Evolutionary conservation across 306 rosid genomes (phyloP), one percentile per base, ranked within the genome.

Genomic region (Casuarina equisetifolia): DNA sequence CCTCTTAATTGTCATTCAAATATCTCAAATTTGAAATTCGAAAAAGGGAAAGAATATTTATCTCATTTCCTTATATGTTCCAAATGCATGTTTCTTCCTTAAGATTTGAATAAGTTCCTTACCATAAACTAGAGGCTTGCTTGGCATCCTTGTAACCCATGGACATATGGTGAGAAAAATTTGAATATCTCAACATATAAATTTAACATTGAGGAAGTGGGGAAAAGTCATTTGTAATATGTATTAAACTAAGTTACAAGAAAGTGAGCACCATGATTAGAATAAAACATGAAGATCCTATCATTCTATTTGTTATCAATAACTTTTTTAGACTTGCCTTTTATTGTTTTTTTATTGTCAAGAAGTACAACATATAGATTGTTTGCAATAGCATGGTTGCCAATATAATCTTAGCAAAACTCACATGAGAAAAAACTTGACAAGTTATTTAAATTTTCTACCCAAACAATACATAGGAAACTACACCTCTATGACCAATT

Each of bases 191-290:
- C n/a, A n/a, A n/a, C n/a, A n/a, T n/a, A n/a, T n/a, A n/a, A n/a
- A n/a, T n/a, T n/a, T n/a, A n/a, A n/a, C n/a, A n/a, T n/a, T n/a
- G n/a, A n/a, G n/a, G n/a, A n/a, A n/a, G n/a, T n/a, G n/a, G n/a
- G 32, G 32, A 25, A 25, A 25, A 25, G 0, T 25, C 32, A 25
- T 25, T 25, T 25, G 32, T 25, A 25, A 25, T 25, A 19, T 2
- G 13, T 51, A 17, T 40, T 25, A 10, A 52, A 83, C 91, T 77
- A 42, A 95, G 97, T 97, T 50, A 95, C 96, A 84, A 95, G 96
- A 70, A 97, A 97, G 0, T 97, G 93, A 74, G 97, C 99, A 38
- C 97, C 97, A 75, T 95, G 99, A 81, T 95, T 97, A 0, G 97
- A 86, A 84, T 95, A 95, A 72, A 75, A 95, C 6, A 95, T 53